phyloP scores from a whole-genome alignment of 139 green algal genomes.

The Gonium pectorale region DNA sequence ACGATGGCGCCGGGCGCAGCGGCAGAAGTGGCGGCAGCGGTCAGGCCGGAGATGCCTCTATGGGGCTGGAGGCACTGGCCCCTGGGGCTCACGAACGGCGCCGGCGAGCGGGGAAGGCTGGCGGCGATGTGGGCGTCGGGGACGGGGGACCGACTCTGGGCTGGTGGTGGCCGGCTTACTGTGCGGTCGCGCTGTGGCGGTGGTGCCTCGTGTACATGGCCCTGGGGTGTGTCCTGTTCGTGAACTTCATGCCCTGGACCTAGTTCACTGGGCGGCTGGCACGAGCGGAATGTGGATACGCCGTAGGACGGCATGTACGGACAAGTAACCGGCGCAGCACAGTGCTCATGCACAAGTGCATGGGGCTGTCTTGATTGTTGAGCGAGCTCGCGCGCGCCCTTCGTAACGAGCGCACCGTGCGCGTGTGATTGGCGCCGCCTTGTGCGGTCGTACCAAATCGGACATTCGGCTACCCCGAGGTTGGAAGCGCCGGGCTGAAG shows the following conservation, averaged over 20 bases:
- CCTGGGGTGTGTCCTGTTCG: conserved; percentile 76
- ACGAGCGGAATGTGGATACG: too few species aligned
- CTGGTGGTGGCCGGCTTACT: conserved; percentile 56
- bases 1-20: background rate
- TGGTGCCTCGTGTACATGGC: conserved; percentile 70
- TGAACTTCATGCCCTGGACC: conserved; percentile 41
- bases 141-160: background rate
- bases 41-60: background rate
- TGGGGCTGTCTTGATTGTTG: too few species aligned
- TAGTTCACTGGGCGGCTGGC: too few species aligned
- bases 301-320: too few species aligned
- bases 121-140: background rate
- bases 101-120: background rate
- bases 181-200: background rate
- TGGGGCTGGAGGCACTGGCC: background rate
- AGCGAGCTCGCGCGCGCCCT: too few species aligned
- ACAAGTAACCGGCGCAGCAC: too few species aligned
- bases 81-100: background rate
- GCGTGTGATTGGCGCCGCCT: too few species aligned
- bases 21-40: background rate
- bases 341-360: too few species aligned
- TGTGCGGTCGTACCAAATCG: too few species aligned
- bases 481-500: too few species aligned
- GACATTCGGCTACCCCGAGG: too few species aligned
- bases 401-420: too few species aligned